Evolutionary conservation across 371 early-diverging fungal species (phyloP).

Genomic region (Syncephalastrum contaminatum): DNA sequence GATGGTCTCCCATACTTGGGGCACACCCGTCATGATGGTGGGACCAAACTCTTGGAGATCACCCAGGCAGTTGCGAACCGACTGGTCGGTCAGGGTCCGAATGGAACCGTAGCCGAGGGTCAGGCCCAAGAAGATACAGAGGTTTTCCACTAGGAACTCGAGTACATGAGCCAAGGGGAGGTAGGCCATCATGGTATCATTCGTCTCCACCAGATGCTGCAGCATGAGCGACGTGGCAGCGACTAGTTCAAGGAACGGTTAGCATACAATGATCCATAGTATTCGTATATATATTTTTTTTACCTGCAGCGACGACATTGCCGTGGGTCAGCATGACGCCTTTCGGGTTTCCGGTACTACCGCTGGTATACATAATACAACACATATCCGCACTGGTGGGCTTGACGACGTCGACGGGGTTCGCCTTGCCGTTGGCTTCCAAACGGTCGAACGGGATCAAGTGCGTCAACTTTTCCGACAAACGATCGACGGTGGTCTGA

Average conservation of each 20-base stretch:
- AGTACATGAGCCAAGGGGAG: constrained; percentile 92
- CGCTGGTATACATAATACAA: constrained; percentile 86
- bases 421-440: constrained; percentile 55
- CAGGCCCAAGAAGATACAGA: constrained; percentile 64
- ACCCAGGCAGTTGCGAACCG: constrained; percentile 83
- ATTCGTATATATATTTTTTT: constrained; percentile 35
- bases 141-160: constrained; percentile 75
- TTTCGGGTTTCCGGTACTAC: constrained; percentile 81
- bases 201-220: constrained; percentile 33
- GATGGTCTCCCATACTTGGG: constrained; percentile 85
- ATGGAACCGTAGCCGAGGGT: constrained; percentile 82
- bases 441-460: constrained; percentile 57
- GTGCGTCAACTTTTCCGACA: neutral
- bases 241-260: constrained; percentile 72
- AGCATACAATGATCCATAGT: constrained; percentile 34
- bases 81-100: constrained; percentile 81
- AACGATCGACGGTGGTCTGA: constrained; percentile 10
- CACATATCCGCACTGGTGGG: constrained; percentile 69
- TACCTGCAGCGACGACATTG: constrained; percentile 77
- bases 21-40: constrained; percentile 83
- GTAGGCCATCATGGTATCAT: constrained; percentile 81
- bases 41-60: constrained; percentile 77
- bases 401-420: constrained; percentile 53
- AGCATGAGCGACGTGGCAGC: constrained; percentile 52
- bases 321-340: constrained; percentile 67